Percentiles rank a stretch among this genome's conserved stretches.
phyloP scores from a whole-genome alignment of 306 rosid genomes.

The Glycine tomentella region DNA sequence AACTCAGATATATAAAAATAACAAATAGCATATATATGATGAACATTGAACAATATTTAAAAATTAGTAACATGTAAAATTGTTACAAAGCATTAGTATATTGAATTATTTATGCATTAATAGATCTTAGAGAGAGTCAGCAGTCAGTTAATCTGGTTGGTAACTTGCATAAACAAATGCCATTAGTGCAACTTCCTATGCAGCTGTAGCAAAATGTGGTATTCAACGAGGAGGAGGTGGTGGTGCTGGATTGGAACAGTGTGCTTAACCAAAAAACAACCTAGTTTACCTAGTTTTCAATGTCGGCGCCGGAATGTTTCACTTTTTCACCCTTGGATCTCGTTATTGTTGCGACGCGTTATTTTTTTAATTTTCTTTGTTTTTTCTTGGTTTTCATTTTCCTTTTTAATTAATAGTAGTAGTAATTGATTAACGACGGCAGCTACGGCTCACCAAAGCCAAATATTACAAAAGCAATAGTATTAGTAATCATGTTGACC shows the following conservation, averaged over 20 bases:
- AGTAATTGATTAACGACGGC: constrained; percentile 35
- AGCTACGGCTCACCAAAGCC: constrained; percentile 47
- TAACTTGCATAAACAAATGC: constrained; percentile 19
- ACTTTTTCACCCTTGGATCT: constrained; percentile 35
- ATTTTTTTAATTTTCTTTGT: neutral
- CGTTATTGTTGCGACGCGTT: constrained; percentile 35
- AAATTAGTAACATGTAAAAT: neutral
- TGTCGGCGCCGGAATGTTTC: constrained; percentile 65
- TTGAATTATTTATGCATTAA: neutral
- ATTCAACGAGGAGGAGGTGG: constrained; percentile 27
- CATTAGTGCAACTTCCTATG: constrained; percentile 34
- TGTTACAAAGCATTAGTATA: neutral
- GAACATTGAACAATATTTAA: neutral
- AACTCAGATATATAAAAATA: neutral
- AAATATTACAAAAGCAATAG: neutral
- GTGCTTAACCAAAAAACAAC: constrained; percentile 5
- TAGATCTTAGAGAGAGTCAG: neutral
- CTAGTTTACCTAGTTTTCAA: constrained; percentile 42
- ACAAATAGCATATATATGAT: neutral
- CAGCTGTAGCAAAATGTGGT: neutral
- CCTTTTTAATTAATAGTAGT: neutral
- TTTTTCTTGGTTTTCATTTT: neutral
- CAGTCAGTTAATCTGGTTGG: constrained; percentile 46
- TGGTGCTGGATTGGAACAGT: constrained; percentile 30
- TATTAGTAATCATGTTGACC: constrained; percentile 13